Conservation (phyloP, 768 basidiomycete genomes). For the Mrakia hoshinonis region DNA sequence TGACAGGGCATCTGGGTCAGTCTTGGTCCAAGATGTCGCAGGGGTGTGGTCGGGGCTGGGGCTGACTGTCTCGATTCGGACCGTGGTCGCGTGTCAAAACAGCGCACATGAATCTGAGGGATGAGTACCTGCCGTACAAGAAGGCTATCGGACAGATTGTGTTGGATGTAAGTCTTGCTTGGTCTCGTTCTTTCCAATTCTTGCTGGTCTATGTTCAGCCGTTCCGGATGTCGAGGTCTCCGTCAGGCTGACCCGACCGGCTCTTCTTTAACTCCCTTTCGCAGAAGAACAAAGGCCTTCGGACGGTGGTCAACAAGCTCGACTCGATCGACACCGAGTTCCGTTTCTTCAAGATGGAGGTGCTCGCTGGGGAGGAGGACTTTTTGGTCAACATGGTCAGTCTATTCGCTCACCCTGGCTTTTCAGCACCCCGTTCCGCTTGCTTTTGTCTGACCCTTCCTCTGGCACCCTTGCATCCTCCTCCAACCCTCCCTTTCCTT, state of each 20-base stretch:
- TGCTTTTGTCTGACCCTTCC: no score
- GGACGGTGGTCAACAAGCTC: conserved; percentile 92
- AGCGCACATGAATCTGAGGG: conserved; percentile 88
- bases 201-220: no score
- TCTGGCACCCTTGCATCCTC: no score
- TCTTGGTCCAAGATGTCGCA: background rate
- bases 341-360: conserved; percentile 92
- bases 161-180: conserved; percentile 62
- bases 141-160: conserved; percentile 83
- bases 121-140: conserved; percentile 86
- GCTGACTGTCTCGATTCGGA: no score
- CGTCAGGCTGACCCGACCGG: no score
- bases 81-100: background rate
- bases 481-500: background rate
- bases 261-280: background rate
- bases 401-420: no score
- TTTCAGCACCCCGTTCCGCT: no score
- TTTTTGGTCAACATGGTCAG: conserved; percentile 78
- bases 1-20: conserved; percentile 82
- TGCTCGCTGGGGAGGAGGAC: conserved; percentile 81
- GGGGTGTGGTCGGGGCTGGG: no score
- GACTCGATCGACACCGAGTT: conserved; percentile 75
- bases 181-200: background rate
- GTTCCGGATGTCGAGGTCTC: no score
- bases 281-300: conserved; percentile 76